A percentile compares a stretch with the other conserved stretches of the same genome.
phyloP scores from a whole-genome alignment of 176 grass and related monocot genomes.

The Oryza rufipogon region DNA sequence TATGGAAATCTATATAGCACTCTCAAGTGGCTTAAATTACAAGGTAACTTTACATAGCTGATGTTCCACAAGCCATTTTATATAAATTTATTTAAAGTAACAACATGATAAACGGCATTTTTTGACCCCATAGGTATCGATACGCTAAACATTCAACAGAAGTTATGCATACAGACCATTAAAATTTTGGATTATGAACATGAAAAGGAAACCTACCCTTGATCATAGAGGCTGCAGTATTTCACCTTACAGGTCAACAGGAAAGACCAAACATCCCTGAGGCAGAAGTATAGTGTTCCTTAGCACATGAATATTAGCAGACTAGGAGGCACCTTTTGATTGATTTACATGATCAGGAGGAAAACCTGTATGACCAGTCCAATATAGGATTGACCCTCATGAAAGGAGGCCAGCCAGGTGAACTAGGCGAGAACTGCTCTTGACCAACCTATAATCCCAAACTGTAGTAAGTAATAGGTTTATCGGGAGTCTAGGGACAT shows the following conservation, averaged over 20 bases:
- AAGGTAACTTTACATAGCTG: conserved; percentile 16
- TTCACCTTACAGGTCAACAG: conserved; percentile 91
- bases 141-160: neutral
- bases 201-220: conserved; percentile 65
- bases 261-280: conserved; percentile 99
- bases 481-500: conserved; percentile 2
- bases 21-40: neutral
- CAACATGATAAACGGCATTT: neutral
- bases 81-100: conserved; percentile 3
- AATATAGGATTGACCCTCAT: conserved; percentile 99
- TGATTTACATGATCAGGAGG: conserved; percentile 48
- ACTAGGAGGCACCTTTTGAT: conserved; percentile 24
- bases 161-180: neutral
- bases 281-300: conserved; percentile 42
- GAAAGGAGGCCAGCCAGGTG: conserved; percentile 98
- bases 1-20: conserved; percentile 16
- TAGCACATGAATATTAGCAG: conserved; percentile 43
- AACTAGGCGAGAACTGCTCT: conserved; percentile 99
- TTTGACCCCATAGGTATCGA: neutral
- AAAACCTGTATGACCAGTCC: conserved; percentile 99
- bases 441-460: conserved; percentile 88
- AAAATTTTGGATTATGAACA: conserved; percentile 1
- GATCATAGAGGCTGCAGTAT: conserved; percentile 95
- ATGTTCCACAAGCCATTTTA: neutral
- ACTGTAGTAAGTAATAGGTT: conserved; percentile 6